Evolutionary conservation across 495 filamentous ascomycete species (phyloP).

Genomic region (Talaromyces thailandensis): DNA sequence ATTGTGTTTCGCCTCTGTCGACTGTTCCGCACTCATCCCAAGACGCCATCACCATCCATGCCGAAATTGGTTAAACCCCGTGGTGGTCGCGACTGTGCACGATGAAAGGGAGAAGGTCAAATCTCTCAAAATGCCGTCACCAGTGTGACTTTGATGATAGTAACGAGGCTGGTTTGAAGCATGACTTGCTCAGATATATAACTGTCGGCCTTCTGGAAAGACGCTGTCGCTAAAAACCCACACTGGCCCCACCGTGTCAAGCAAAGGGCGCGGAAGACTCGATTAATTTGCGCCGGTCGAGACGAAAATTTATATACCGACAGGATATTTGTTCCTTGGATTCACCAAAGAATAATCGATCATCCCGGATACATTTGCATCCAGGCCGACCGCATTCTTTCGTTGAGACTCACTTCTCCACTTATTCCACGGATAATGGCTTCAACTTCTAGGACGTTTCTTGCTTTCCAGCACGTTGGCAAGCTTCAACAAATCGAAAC

Average conservation of each 20-base stretch:
- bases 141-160: neutral
- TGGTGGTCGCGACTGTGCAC: neutral
- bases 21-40: neutral
- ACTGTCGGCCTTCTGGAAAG: neutral
- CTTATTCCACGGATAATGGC: neutral
- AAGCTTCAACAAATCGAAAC: slow-evolving; percentile 36
- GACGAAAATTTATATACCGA: neutral
- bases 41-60: neutral
- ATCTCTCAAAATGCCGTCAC: neutral
- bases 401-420: neutral
- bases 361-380: neutral
- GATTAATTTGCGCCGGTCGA: neutral
- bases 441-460: slow-evolving; percentile 27
- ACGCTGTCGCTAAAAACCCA: neutral
- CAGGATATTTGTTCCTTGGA: neutral
- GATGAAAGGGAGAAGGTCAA: neutral
- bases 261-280: neutral
- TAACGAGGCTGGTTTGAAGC: neutral
- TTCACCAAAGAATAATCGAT: neutral
- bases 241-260: slow-evolving; percentile 1
- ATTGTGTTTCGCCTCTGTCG: neutral
- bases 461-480: slow-evolving; percentile 47
- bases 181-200: neutral
- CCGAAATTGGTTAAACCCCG: neutral
- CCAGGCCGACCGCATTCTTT: neutral